Base-by-base conservation (phyloP, 164 flowering plant species). In the Buxus sempervirens region DNA sequence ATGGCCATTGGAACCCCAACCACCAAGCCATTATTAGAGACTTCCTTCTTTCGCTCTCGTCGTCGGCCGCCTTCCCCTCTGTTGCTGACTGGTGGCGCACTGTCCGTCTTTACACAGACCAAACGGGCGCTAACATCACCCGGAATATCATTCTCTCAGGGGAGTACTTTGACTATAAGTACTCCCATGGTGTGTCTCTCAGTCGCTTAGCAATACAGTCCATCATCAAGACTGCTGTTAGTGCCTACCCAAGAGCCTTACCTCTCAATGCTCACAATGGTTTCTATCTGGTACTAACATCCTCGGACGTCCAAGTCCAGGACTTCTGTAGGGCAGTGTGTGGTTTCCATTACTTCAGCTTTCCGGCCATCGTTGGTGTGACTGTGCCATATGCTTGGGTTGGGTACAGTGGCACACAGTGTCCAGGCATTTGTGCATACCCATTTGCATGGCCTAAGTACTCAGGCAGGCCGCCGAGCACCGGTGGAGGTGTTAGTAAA, bases 331-430 rank as follows among this genome's bases (percentile, higher is more conserved):
- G 83, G 49, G 86, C 82, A 12, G 88, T 84, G 0, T 89, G 94
- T 56, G 91, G 94, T 2, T 86, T 86, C 68, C 93, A 88, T 69
- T 84, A 85, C 77, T 86, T 86, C 79, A 88, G 88, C 1, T 85
- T 84, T 63, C 85, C 89, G 2, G 70, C 74, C 13, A 69, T 82
- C 16, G 86, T 82, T 18, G 89, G 89, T 2, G 79, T 38, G 14
- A 82, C 86, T 0, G 73, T 86, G 21, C 89, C 93, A 0, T 88
- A 86, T 53, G 89, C 88, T 4, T 88, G 94, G 91, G 79, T 87
- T n/a, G 91, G 90, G 0, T 53, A 86, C 45, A 78, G 82, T 23
- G 87, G 84, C n/a, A 75, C 64, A 0, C 89, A 85, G 42, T 88
- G 94, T 70, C 90, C 91, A 9, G 88, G 83, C 5, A 58, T 78